These are phyloP conservation scores for Bipolaris cookei DNA, from an alignment of 2,329 filamentous ascomycete genomes.

Conservation along the genomic window DNA sequence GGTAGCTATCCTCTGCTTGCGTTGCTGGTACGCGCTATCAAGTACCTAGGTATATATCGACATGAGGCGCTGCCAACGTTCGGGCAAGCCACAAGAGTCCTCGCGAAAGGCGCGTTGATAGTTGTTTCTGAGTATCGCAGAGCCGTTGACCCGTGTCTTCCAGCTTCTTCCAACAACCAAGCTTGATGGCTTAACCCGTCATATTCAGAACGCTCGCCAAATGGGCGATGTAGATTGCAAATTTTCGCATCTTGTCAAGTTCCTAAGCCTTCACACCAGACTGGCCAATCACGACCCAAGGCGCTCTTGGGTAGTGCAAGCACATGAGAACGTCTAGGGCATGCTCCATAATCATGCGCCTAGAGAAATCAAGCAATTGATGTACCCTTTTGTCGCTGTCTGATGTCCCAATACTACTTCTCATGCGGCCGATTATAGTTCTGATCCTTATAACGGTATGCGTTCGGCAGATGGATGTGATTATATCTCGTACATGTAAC, in stretches of 20 bases:
- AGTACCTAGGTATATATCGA: constrained; percentile 67
- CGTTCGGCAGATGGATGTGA: not conserved
- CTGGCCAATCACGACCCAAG: constrained; percentile 12
- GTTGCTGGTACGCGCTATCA: constrained; percentile 66
- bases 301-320: constrained; percentile 10
- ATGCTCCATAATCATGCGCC: constrained; percentile 5
- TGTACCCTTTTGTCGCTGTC: constrained; percentile 5
- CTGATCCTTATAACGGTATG: constrained; percentile 5
- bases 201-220: constrained; percentile 31
- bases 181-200: constrained; percentile 31
- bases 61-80: constrained; percentile 66
- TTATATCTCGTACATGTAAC: constrained; percentile 1
- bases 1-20: constrained; percentile 56
- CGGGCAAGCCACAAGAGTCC: constrained; percentile 44
- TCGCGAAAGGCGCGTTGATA: constrained; percentile 43
- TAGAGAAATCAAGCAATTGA: constrained; percentile 6
- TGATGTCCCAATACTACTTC: constrained; percentile 5
- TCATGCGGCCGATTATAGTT: constrained; percentile 1
- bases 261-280: constrained; percentile 22
- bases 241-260: constrained; percentile 21
- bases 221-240: constrained; percentile 23
- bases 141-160: constrained; percentile 41
- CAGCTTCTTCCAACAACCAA: constrained; percentile 36
- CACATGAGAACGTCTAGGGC: constrained; percentile 3
- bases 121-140: constrained; percentile 40